Conservation (phyloP, 805 yeast genomes). For the Saccharomycopsis sp. region DNA sequence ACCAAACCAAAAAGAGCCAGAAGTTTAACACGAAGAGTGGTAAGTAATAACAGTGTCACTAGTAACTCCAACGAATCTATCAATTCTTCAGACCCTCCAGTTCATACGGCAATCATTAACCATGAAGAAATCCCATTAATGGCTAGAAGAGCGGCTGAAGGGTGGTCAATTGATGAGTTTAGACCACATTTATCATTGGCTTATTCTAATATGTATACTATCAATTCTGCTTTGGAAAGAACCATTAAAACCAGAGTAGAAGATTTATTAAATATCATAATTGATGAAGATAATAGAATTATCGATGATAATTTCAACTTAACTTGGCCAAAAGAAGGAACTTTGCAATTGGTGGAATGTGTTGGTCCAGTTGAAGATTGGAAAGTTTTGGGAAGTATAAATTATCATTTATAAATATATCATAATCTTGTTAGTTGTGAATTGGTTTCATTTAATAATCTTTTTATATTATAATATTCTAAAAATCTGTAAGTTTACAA, state of each 20-base stretch:
- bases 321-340: conserved; percentile 15
- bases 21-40: conserved; percentile 1
- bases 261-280: conserved; percentile 46
- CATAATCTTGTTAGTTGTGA: too few species aligned
- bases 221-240: conserved; percentile 54
- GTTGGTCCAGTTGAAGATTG: conserved; percentile 18
- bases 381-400: conserved; percentile 17
- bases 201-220: conserved; percentile 45
- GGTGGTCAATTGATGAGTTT: conserved; percentile 48
- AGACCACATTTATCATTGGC: conserved; percentile 68
- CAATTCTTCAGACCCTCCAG: not conserved
- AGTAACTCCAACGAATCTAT: not conserved
- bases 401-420: conserved; percentile 14
- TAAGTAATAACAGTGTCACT: not conserved
- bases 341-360: conserved; percentile 17
- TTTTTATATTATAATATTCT: too few species aligned
- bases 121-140: conserved; percentile 8
- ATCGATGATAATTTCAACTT: conserved; percentile 8
- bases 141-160: conserved; percentile 35
- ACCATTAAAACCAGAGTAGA: conserved; percentile 55
- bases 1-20: not conserved
- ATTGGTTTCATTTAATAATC: too few species aligned
- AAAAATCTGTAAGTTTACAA: too few species aligned
- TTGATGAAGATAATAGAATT: conserved; percentile 23
- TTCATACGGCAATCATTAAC: too few species aligned